Conservation (phyloP, 139 green algal genomes). For the Volvox africanus region DNA sequence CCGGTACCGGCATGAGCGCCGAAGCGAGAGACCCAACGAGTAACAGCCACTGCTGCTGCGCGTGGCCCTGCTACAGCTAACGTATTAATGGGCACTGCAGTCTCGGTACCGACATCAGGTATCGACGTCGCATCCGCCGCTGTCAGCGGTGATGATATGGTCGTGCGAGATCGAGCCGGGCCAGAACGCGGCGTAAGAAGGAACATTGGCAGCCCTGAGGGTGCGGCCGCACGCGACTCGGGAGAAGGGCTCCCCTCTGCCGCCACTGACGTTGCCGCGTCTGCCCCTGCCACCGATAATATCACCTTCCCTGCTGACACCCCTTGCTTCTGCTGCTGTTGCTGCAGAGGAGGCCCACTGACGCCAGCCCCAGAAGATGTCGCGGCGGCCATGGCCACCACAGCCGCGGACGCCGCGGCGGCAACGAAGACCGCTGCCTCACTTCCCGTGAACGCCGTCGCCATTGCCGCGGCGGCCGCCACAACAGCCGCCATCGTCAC, state of each 20-base stretch:
- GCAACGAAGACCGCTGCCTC: neutral
- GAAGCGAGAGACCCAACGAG: constrained; percentile 8
- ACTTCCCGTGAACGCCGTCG: neutral
- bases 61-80: neutral
- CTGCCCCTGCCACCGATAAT: too few relatives aligned
- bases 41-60: neutral
- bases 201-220: neutral
- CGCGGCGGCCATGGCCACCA: neutral
- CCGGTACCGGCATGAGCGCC: neutral
- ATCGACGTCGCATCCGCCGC: neutral
- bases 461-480: constrained; percentile 5
- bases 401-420: neutral
- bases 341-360: neutral
- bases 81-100: neutral
- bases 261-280: too few relatives aligned
- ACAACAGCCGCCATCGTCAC: neutral
- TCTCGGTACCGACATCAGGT: neutral
- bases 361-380: neutral
- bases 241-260: too few relatives aligned
- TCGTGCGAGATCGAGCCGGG: neutral
- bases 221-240: neutral
- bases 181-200: neutral
- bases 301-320: neutral
- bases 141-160: neutral
- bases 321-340: neutral